Conservation (phyloP, 768 basidiomycete species). For the Trametes cinnabarina region DNA sequence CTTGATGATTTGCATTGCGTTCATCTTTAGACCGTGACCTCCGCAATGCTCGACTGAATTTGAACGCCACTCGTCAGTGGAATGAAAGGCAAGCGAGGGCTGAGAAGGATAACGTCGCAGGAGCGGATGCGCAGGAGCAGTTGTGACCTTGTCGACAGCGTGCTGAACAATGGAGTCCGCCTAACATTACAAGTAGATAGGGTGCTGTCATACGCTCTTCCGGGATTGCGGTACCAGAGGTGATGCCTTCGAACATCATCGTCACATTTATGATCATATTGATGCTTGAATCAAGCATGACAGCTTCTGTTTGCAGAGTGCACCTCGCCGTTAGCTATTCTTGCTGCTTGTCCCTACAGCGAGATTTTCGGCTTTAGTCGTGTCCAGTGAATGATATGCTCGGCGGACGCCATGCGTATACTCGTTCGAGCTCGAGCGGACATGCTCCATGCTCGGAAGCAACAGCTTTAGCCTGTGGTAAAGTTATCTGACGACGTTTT, state of each 20-base stretch:
- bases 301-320: background rate
- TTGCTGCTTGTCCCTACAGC: background rate
- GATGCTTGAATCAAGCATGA: background rate
- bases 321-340: background rate
- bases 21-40: too few species aligned
- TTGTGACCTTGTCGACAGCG: background rate
- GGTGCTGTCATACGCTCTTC: conserved; percentile 5
- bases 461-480: too few species aligned
- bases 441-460: background rate
- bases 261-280: conserved; percentile 14
- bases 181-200: background rate
- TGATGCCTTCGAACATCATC: conserved; percentile 2
- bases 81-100: background rate
- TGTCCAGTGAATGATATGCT: too few species aligned
- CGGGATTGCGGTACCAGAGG: background rate
- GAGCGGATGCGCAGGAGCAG: background rate
- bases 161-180: background rate
- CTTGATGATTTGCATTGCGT: too few species aligned
- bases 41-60: too few species aligned
- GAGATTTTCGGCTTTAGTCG: background rate
- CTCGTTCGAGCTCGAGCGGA: background rate
- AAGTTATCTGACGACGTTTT: too few species aligned
- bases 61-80: too few species aligned
- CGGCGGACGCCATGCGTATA: background rate
- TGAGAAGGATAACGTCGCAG: background rate